Conservation (phyloP, 2,329 filamentous ascomycete species). For the Trichophyton rubrum region DNA sequence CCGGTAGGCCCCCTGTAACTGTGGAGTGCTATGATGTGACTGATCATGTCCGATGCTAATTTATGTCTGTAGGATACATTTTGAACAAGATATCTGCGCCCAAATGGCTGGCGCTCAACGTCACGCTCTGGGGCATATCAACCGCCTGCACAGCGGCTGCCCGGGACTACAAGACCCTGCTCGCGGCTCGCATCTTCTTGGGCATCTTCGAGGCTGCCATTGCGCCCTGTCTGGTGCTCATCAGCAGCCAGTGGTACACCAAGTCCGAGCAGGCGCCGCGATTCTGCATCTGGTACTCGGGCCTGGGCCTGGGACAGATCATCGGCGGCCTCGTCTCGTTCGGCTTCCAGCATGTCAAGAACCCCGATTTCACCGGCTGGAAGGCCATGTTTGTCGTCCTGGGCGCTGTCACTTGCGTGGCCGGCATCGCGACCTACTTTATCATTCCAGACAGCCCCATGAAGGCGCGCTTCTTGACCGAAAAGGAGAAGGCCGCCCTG, state of each 20-base stretch:
- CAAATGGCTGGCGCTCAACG: constrained; percentile 49
- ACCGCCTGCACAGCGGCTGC: constrained; percentile 39
- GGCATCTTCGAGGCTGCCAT: constrained; percentile 23
- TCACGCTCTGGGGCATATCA: constrained; percentile 46
- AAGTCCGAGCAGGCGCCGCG: constrained; percentile 42
- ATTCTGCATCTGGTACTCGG: constrained; percentile 47
- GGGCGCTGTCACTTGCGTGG: constrained; percentile 5
- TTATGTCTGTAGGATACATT: constrained; percentile 35
- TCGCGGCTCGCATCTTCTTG: constrained; percentile 21
- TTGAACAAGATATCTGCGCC: constrained; percentile 49
- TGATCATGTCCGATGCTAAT: background rate
- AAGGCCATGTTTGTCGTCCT: constrained; percentile 9
- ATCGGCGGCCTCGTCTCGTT: constrained; percentile 20
- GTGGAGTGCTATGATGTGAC: background rate
- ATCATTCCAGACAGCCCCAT: constrained; percentile 9
- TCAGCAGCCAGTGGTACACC: constrained; percentile 24
- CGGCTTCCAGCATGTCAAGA: constrained; percentile 15
- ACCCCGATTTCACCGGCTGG: constrained; percentile 17
- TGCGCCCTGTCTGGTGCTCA: constrained; percentile 19
- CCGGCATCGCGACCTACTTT: constrained; percentile 3
- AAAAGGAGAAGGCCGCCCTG: constrained; percentile 12
- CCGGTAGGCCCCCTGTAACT: constrained; percentile 30
- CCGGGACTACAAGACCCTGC: constrained; percentile 27
- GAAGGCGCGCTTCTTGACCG: constrained; percentile 11
- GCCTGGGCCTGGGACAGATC: constrained; percentile 37